phyloP scores from a whole-genome alignment of 805 yeast species.

The Suhomyces sp. region DNA sequence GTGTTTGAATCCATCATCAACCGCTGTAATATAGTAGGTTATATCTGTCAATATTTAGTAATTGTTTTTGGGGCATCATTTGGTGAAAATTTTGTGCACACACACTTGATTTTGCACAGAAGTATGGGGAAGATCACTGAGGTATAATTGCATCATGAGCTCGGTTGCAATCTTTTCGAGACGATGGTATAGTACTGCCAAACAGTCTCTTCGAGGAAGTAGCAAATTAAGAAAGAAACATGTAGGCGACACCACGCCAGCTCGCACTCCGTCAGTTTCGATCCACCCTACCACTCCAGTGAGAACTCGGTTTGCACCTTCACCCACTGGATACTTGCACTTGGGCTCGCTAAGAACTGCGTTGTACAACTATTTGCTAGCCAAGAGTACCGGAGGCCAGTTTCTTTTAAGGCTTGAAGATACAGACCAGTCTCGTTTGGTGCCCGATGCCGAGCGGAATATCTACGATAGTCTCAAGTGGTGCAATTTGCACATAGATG shows the following conservation, averaged over 20 bases:
- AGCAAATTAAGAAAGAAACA: background rate
- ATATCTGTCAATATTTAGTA: background rate
- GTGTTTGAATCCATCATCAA: background rate
- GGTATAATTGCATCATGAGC: background rate
- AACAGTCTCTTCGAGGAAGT: constrained; percentile 1
- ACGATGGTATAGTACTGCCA: background rate
- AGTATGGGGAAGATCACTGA: background rate
- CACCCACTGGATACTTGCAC: constrained; percentile 96
- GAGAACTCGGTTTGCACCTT: constrained; percentile 93
- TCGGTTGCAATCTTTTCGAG: background rate
- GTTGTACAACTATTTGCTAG: constrained; percentile 79
- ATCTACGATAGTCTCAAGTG: constrained; percentile 72
- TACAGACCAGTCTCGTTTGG: constrained; percentile 80
- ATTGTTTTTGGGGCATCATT: background rate
- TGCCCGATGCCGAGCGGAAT: constrained; percentile 77
- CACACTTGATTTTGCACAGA: background rate
- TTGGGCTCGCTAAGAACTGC: constrained; percentile 94
- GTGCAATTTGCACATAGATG: constrained; percentile 77
- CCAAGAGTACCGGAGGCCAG: constrained; percentile 74
- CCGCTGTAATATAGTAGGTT: background rate
- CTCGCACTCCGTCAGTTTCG: constrained; percentile 8
- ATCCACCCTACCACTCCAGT: constrained; percentile 54
- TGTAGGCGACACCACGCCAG: background rate
- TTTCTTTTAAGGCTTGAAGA: constrained; percentile 86
- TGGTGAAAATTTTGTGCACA: background rate